Percentiles rank a stretch among this genome's conserved stretches.
phyloP scores from a whole-genome alignment of 805 yeast genomes.

The Spathaspora sp. region DNA sequence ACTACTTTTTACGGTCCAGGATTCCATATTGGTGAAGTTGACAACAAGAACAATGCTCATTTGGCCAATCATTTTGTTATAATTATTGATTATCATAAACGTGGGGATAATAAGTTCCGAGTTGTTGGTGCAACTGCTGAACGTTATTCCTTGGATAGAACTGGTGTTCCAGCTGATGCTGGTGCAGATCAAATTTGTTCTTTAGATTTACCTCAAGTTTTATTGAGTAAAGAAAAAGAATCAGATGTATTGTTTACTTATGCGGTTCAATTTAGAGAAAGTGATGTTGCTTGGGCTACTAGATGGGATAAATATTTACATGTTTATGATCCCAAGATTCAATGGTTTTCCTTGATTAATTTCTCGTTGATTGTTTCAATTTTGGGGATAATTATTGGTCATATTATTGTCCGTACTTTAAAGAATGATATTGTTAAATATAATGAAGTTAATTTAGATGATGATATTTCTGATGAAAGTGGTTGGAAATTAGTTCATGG shows the following conservation, averaged over 20 bases:
- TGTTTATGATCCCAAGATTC: conserved; percentile 87
- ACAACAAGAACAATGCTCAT: conserved; percentile 51
- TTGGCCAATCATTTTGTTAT: conserved; percentile 81
- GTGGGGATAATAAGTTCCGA: conserved; percentile 64
- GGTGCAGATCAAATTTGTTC: conserved; percentile 26
- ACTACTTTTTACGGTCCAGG: conserved; percentile 73
- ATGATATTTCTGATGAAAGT: conserved; percentile 83
- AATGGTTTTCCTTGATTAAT: conserved; percentile 91
- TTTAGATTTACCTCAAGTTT: conserved; percentile 37
- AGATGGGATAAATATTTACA: conserved; percentile 97
- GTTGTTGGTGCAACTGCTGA: conserved; percentile 86
- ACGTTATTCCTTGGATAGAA: conserved; percentile 56
- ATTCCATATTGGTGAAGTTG: conserved; percentile 72
- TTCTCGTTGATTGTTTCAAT: conserved; percentile 78
- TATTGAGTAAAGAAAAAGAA: conserved; percentile 46
- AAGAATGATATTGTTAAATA: conserved; percentile 83
- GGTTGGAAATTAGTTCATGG: conserved; percentile 98
- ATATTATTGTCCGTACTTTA: conserved; percentile 73
- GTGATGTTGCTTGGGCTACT: conserved; percentile 89
- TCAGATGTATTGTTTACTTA: conserved; percentile 77
- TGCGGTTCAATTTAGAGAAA: conserved; percentile 67
- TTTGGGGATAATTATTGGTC: conserved; percentile 73
- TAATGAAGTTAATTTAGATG: conserved; percentile 84
- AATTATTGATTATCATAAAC: conserved; percentile 75
- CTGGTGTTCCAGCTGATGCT: conserved; percentile 17